Evolutionary conservation across 129 eudicot species (phyloP).

Genomic region (Arctium minus): DNA sequence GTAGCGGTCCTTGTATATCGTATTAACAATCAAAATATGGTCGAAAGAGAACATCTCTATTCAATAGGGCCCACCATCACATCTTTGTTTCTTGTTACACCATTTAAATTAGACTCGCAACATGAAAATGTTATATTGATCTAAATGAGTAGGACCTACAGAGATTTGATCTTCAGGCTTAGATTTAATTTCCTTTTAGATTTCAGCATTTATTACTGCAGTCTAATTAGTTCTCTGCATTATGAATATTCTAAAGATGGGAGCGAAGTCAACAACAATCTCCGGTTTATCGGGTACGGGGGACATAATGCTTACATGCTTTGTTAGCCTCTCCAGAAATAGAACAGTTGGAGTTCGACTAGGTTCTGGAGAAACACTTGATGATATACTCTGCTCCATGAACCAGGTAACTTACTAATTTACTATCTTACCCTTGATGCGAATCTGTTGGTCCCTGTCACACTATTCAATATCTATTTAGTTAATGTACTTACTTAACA

Average conservation of each 20-base stretch:
- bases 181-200: neutral
- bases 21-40: too few relatives aligned
- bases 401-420: constrained; percentile 58
- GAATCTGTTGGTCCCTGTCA: neutral
- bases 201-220: neutral
- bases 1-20: neutral
- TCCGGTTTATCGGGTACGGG: constrained; percentile 95
- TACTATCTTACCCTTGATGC: constrained; percentile 8
- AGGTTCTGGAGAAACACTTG: constrained; percentile 94
- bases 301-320: constrained; percentile 97
- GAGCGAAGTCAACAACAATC: constrained; percentile 90
- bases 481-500: constrained; percentile 5
- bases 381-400: constrained; percentile 83
- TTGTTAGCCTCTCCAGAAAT: constrained; percentile 92
- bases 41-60: neutral
- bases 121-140: neutral
- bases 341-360: constrained; percentile 96
- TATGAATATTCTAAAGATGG: constrained; percentile 59
- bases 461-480: neutral
- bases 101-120: constrained; percentile 3
- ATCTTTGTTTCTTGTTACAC: neutral
- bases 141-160: neutral
- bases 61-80: neutral
- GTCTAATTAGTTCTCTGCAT: neutral
- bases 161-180: constrained; percentile 1